Base-by-base conservation (phyloP, 2,329 filamentous ascomycete genomes). In the Monilinia polystroma region DNA sequence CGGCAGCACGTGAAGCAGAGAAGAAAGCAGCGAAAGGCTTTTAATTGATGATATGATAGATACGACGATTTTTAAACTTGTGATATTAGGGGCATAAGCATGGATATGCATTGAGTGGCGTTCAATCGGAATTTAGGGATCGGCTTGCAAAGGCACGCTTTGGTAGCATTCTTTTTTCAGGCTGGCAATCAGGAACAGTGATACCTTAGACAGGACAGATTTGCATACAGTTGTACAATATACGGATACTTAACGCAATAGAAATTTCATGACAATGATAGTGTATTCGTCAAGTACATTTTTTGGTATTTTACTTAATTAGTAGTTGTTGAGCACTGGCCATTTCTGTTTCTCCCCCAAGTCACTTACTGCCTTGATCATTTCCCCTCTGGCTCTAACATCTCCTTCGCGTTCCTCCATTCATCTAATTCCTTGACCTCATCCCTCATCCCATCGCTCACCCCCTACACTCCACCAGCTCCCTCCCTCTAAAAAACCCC, bases 401-500 rank as follows among this genome's bases (percentile, higher is more conserved):
- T 32, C 16, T 32, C 14, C 12, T 29, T 20, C 16, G 16, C n/a
- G 18, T 2, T 18, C 51, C 52, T 7, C 20, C 32, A 35, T 35
- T 35, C 18, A 11, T 3, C 26, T 14, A 7, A 20, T 54, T 29
- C 51, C 38, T 8, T 26, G 0, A 11, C 18, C 10, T 18, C 4
- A 32, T 5, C 18, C 60, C 5, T 16, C 4, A 8, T 26, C 38
- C 8, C 14, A 6, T 11, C 20, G 18, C 29, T n/a, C 5, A 23
- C 20, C 12, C 43, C 29, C 12, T 11, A 26, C 11, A 35, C 29
- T 18, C 51, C 14, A 49, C 35, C 5, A 35, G 7, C 6, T 8
- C 32, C 32, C 32, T 7, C 5, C 32, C 7, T 54, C 54, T 59
- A 83, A 70, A 87, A 77, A 72, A 80, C 79, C 0, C 84, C 85